Conservation (phyloP, 352 stramenopile genomes). For the Pelagophyceae sp. region DNA sequence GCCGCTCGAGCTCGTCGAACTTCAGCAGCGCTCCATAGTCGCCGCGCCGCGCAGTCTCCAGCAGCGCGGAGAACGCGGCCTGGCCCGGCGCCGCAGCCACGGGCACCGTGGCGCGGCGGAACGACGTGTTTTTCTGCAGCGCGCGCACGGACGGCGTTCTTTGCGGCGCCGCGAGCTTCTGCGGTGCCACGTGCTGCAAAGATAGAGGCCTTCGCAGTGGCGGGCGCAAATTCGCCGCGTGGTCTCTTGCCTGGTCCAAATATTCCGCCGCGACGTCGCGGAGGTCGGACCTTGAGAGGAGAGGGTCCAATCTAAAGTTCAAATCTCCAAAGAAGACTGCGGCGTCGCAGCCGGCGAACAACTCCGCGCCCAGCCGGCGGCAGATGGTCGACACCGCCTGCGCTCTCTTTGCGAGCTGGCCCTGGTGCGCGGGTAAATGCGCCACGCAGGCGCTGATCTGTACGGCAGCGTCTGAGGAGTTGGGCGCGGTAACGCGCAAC, state of each 20-base stretch:
- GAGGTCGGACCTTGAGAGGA: not conserved
- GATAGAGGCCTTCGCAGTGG: no score
- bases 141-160: no score
- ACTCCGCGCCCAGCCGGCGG: not conserved
- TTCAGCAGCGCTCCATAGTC: not conserved
- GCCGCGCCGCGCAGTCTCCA: no score
- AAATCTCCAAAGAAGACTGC: not conserved
- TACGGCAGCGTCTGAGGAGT: not conserved
- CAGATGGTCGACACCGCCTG: not conserved
- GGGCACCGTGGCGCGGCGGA: no score
- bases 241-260: no score
- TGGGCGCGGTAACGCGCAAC: not conserved
- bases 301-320: not conserved
- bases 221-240: no score
- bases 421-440: conserved; percentile 6
- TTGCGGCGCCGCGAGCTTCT: no score
- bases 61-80: no score
- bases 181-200: no score
- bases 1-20: not conserved
- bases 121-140: no score
- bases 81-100: no score
- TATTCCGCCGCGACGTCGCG: not conserved
- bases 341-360: not conserved
- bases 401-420: not conserved
- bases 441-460: not conserved